Evolutionary conservation across 352 stramenopile genomes (phyloP).

Genomic region (Phytophthora ohioensis): DNA sequence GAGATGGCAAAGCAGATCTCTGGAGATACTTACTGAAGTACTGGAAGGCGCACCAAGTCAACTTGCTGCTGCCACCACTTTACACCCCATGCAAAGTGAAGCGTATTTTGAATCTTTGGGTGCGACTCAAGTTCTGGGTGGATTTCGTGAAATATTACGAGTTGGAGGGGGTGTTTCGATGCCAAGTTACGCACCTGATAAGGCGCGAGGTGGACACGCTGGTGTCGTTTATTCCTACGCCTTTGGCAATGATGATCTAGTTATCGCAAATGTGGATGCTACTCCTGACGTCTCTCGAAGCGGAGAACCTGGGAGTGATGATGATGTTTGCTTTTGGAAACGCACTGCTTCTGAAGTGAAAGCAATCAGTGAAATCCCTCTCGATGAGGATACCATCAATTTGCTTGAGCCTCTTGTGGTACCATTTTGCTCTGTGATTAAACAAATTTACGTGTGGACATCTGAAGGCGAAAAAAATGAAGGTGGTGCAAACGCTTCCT

Average conservation of each 20-base stretch:
- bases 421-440: conserved; percentile 48
- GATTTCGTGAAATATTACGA: conserved; percentile 53
- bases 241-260: conserved; percentile 49
- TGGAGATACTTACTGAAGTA: conserved; percentile 38
- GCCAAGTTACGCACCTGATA: conserved; percentile 26
- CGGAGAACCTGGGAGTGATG: conserved; percentile 22
- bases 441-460: conserved; percentile 53
- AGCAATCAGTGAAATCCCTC: conserved; percentile 35
- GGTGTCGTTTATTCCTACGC: conserved; percentile 47
- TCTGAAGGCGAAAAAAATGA: conserved; percentile 21
- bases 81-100: conserved; percentile 3
- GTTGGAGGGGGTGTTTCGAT: conserved; percentile 47
- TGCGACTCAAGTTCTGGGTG: conserved; percentile 53
- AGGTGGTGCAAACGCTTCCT: conserved; percentile 1
- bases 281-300: conserved; percentile 1
- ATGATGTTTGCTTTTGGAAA: conserved; percentile 38
- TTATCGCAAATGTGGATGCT: conserved; percentile 27
- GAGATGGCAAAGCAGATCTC: conserved; percentile 39
- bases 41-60: conserved; percentile 33
- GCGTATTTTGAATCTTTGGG: conserved; percentile 53
- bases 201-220: conserved; percentile 22
- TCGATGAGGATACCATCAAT: conserved; percentile 36
- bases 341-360: conserved; percentile 39
- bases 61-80: conserved; percentile 14
- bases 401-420: conserved; percentile 46